Base-by-base conservation (phyloP, 306 rosid genomes). In the Cucurbita moschata region DNA sequence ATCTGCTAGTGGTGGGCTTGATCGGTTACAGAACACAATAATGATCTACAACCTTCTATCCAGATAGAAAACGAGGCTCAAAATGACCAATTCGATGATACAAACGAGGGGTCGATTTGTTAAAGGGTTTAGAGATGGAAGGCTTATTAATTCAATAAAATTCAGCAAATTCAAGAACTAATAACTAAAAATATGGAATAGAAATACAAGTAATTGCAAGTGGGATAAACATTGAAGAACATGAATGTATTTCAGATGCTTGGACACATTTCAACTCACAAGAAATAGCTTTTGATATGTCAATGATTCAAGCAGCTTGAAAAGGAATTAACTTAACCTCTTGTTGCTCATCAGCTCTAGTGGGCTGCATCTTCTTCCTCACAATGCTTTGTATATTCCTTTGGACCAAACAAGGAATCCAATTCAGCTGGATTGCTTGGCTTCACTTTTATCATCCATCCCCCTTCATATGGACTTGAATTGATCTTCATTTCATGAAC, bases 371-470 rank as follows among this genome's bases (percentile, higher is more conserved):
- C 89, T 80, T 94, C 96, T 82, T 94, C 96, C 76, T 91, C 90
- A 21, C 96, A 89, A 74, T 86, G 83, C 64, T 91, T 87, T 10
- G 92, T 91, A 81, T 95, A 95, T 73, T 85, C 97, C 80, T 86
- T 89, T 23, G 89, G 65, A 42, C 89, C 96, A 81, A 87, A 4
- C 85, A 86, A 84, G 26, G 96, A 84, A 53, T 85, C 92, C 75
- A 88, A 63, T 74, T 91, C 92, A 61, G 88, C 55, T 49, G 88
- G 87, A 78, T 71, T 79, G 83, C 81, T 86, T 8, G 99, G 91
- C 83, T 95, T 95, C 79, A 95, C 76, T 81, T 94, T 91, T 76
- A 91, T 94, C 96, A 91, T 89, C 97, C 92, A 89, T 61, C 99
- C 99, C n/a, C 80, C 89, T 83, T 89, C 97, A 61, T 85, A 95